Conservation (phyloP, 164 flowering plant species). For the Tetracentron sinense region DNA sequence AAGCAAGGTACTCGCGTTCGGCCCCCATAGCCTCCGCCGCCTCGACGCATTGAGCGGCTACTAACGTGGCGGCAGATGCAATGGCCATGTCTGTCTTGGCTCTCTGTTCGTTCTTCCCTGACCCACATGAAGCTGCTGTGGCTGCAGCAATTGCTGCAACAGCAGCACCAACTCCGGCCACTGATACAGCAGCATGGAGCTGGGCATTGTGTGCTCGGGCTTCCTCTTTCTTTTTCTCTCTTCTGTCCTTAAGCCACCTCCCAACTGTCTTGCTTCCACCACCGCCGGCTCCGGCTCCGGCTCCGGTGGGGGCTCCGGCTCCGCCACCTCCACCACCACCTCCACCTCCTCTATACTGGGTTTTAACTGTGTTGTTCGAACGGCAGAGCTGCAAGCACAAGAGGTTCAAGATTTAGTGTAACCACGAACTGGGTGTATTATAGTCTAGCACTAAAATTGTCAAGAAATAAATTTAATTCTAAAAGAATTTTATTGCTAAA, state of each 20-base stretch:
- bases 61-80: conserved; percentile 68
- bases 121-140: conserved; percentile 45
- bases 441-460: too few relatives aligned
- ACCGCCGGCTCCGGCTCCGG: conserved; percentile 21
- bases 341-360: conserved; percentile 32
- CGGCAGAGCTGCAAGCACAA: conserved; percentile 42
- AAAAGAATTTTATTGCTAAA: too few relatives aligned
- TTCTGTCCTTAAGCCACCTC: conserved; percentile 90
- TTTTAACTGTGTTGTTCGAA: conserved; percentile 32
- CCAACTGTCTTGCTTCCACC: conserved; percentile 89
- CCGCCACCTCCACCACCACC: conserved; percentile 21
- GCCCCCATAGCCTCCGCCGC: conserved; percentile 74
- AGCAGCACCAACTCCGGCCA: conserved; percentile 91
- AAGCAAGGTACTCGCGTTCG: conserved; percentile 55
- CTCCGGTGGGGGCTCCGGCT: too few relatives aligned
- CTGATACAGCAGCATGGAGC: conserved; percentile 89
- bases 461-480: too few relatives aligned
- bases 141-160: conserved; percentile 94
- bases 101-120: conserved; percentile 40
- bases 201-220: conserved; percentile 84
- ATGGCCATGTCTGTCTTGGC: conserved; percentile 60
- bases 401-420: too few relatives aligned
- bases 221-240: conserved; percentile 93
- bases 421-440: too few relatives aligned
- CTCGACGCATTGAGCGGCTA: conserved; percentile 77